These are phyloP conservation scores for Lactarius sanguifluus DNA, from an alignment of 768 basidiomycete genomes.

Conservation along the genomic window DNA sequence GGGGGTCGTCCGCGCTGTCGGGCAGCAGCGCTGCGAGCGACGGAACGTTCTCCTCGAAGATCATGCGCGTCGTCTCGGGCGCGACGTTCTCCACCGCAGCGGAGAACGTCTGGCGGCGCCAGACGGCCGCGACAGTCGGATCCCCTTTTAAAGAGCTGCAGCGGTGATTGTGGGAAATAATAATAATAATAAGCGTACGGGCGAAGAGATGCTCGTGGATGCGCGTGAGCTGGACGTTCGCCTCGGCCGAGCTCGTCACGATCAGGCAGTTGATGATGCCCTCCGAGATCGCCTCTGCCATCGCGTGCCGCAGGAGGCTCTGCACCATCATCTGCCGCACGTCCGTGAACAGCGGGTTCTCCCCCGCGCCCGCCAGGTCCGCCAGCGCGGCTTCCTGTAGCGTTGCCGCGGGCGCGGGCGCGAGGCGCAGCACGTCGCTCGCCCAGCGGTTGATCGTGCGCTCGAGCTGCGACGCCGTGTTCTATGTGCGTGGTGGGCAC, in stretches of 20 bases:
- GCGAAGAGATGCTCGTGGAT: constrained; percentile 89
- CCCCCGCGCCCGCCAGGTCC: constrained; percentile 55
- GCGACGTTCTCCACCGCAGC: constrained; percentile 80
- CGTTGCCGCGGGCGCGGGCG: constrained; percentile 51
- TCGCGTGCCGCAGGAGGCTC: constrained; percentile 75
- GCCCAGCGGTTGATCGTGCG: constrained; percentile 87
- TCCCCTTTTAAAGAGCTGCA: constrained; percentile 46
- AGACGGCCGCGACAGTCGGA: constrained; percentile 84
- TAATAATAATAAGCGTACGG: constrained; percentile 41
- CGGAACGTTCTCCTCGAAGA: constrained; percentile 73
- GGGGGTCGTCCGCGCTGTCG: constrained; percentile 32
- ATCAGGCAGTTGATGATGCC: constrained; percentile 84
- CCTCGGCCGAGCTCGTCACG: constrained; percentile 81
- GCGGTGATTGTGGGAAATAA: no score
- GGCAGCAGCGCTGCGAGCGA: constrained; percentile 55
- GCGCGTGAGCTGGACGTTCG: constrained; percentile 79
- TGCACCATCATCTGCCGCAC: constrained; percentile 69
- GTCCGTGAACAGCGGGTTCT: constrained; percentile 36
- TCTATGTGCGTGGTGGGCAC: constrained; percentile 44
- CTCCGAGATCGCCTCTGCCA: constrained; percentile 72
- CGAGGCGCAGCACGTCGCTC: constrained; percentile 63
- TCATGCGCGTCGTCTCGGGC: constrained; percentile 62
- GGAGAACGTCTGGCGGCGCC: constrained; percentile 87
- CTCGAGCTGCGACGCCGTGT: constrained; percentile 65
- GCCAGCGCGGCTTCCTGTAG: constrained; percentile 58